Base-by-base conservation (phyloP, 2,329 filamentous ascomycete species). In the Colletotrichum coccodes region DNA sequence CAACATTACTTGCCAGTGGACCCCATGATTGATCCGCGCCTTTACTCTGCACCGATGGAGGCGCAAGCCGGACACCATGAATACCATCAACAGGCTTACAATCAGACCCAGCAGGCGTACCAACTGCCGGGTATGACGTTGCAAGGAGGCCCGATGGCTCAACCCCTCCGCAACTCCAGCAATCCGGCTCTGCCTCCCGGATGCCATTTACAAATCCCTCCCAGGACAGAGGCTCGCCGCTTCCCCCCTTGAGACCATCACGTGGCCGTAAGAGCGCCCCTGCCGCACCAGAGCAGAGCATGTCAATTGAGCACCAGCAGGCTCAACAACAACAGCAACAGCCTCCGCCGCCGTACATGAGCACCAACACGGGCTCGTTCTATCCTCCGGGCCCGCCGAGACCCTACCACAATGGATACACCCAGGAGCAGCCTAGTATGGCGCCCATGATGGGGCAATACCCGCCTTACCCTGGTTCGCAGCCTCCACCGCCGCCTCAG, bases 181-280 rank as follows among this genome's bases (percentile, higher is more conserved):
- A 61, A 52, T 34, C 64, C 32, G 58, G 68, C 46, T 64, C 53
- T 28, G 46, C 52, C 12, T 68, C 70, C 23, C 57, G 70, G 21
- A 71, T 72, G 60, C 70, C 70, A 8, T 72, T 72, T 34, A 68
- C 70, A 16, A 72, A 71, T 49, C 70, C 70, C 6, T 32, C 47
- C 5, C 60, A 68, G 23, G 68, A 71, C 40, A 70, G 67, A 52
- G 60, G 64, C 46, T 71, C 70, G 2, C 70, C 70, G 26, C 68
- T 72, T 4, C 70, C 70, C 1, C 70, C 68, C 14, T 50, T 72
- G 38, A 60, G 70, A 3, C 70, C 70, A 30, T 69, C 66, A 23
- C 54, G 66, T 38, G 56, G 66, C 38, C 66, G 66, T 3, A 69
- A 69, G 21, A 69, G 61, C 34, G 56, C 36, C 7, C 61, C 66